These are phyloP conservation scores for Solanum hybrid DNA, from an alignment of 305 asterid genomes.

Conservation along the genomic window DNA sequence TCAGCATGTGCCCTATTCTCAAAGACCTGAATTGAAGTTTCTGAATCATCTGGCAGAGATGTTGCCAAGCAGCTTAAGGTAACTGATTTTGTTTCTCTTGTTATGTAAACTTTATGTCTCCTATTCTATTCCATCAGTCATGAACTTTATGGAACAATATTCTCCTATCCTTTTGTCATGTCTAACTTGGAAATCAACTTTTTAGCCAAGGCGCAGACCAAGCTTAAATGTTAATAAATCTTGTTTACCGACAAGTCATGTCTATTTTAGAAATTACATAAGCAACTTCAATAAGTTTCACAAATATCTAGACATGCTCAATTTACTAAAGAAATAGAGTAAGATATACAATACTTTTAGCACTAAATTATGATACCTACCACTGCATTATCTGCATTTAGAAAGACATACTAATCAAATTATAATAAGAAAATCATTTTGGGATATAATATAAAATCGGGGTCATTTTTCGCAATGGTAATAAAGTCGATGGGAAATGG, in stretches of 20 bases:
- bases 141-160: neutral
- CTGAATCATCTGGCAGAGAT: constrained; percentile 47
- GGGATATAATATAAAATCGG: neutral
- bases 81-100: neutral
- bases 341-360: neutral
- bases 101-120: neutral
- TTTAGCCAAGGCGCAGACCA: neutral
- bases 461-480: neutral
- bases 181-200: neutral
- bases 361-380: neutral
- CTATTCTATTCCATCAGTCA: neutral
- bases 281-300: neutral
- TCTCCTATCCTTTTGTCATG: neutral
- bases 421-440: no score
- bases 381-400: neutral
- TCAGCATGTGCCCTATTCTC: constrained; percentile 44
- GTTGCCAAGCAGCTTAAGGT: constrained; percentile 28
- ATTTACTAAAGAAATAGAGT: neutral
- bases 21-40: constrained; percentile 48
- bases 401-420: neutral
- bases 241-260: neutral
- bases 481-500: neutral
- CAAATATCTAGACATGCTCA: neutral
- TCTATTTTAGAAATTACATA: neutral
- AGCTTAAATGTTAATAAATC: neutral